Evolutionary conservation across 805 yeast genomes (phyloP).

Genomic region (Lipomyces chichibuensis): DNA sequence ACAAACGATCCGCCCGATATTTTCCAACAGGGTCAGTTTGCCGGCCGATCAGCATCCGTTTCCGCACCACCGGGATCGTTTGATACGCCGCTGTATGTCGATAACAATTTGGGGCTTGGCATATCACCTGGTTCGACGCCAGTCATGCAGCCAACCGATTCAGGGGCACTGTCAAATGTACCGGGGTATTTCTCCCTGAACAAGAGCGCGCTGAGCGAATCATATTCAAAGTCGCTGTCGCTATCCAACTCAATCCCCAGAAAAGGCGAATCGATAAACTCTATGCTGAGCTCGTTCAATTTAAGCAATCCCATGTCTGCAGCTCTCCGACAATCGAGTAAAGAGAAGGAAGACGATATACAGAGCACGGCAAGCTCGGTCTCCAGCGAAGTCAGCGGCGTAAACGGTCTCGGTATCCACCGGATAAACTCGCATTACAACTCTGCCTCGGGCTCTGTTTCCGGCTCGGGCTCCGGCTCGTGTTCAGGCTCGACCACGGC

Average conservation of each 20-base stretch:
- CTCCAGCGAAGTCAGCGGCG: conserved; percentile 15
- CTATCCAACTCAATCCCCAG: background rate
- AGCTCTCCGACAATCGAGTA: background rate
- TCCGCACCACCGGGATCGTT: conserved; percentile 21
- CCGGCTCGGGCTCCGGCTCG: background rate
- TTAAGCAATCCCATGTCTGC: conserved; percentile 13
- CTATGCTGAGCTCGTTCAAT: conserved; percentile 28
- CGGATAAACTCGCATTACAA: conserved; percentile 5
- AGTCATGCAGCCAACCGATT: conserved; percentile 12
- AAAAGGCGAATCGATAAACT: conserved; percentile 26
- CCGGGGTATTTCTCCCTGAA: conserved; percentile 35
- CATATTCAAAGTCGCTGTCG: conserved; percentile 2
- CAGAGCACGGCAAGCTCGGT: conserved; percentile 18
- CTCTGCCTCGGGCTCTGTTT: background rate
- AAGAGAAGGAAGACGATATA: conserved; percentile 2
- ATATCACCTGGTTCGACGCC: conserved; percentile 34
- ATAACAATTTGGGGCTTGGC: conserved; percentile 12
- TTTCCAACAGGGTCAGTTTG: conserved; percentile 15
- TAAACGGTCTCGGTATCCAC: conserved; percentile 17
- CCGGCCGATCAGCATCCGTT: conserved; percentile 21
- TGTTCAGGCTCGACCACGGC: conserved; percentile 7
- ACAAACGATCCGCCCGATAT: conserved; percentile 28
- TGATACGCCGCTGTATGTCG: conserved; percentile 30
- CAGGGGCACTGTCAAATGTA: conserved; percentile 10
- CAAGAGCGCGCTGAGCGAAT: conserved; percentile 14